These are phyloP conservation scores for Cercospora berteroae DNA, from an alignment of 2,329 filamentous ascomycete species.

Conservation along the genomic window DNA sequence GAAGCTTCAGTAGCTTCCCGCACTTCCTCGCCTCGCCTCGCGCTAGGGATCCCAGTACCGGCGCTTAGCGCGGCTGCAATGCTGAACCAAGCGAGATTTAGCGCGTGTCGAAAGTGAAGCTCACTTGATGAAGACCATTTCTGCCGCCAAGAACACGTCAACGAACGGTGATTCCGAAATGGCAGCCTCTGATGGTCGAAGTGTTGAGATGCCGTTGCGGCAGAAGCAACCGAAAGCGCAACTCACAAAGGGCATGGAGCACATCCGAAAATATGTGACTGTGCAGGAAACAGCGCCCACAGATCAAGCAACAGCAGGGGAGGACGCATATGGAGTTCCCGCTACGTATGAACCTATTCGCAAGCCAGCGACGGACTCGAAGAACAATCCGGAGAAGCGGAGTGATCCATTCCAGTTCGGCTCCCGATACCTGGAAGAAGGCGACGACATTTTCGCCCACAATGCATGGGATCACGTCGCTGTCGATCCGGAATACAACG, in stretches of 20 bases:
- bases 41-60: background rate
- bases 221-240: constrained; percentile 42
- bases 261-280: constrained; percentile 52
- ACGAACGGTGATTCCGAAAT: constrained; percentile 19
- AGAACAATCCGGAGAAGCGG: constrained; percentile 75
- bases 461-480: constrained; percentile 99
- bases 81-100: background rate
- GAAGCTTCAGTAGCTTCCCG: background rate
- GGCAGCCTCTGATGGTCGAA: constrained; percentile 18
- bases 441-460: constrained; percentile 91
- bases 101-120: background rate
- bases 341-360: constrained; percentile 47
- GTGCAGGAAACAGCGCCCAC: constrained; percentile 38
- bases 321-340: constrained; percentile 53
- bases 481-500: constrained; percentile 82
- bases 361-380: constrained; percentile 59
- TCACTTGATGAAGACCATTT: constrained; percentile 12
- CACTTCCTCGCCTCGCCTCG: background rate
- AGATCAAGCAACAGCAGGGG: constrained; percentile 29
- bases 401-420: constrained; percentile 95
- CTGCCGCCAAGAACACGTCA: constrained; percentile 22
- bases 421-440: constrained; percentile 76
- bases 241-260: constrained; percentile 53
- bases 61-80: background rate
- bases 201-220: constrained; percentile 21